Evolutionary conservation across 805 yeast species (phyloP), one percentile per base, ranked within the genome.

Genomic region (Teunomyces funiuensis): DNA sequence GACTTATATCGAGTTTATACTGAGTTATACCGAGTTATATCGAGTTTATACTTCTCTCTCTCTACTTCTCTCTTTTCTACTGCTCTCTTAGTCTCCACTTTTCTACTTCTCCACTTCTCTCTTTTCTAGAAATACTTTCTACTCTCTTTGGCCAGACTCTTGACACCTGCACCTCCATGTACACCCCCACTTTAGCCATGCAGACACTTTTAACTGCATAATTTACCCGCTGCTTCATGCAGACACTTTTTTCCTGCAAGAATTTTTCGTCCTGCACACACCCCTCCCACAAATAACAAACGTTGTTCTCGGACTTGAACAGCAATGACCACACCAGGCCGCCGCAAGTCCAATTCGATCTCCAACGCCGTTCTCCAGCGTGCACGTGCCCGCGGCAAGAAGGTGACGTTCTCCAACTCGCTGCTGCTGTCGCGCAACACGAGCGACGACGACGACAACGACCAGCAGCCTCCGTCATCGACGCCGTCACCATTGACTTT

Each of bases 341-440:
- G 51, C 28, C 27, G 33, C 20, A 47, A 47, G 33, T 51, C 61
- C 31, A 47, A 53, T 33, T 52, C 60, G n/a, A 54, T 58, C 16
- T 51, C 57, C 37, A 58, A 57, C 39, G 63, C 57, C 20, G 50
- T 55, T 17, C 49, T 58, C 19, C 54, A 47, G 38, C 53, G 52
- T 23, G 57, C 54, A 44, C 46, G 57, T 26, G 57, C 54, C 44
- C 44, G 57, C 17, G 37, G 40, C 33, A 55, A 55, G 37, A 57
- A 55, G 45, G 61, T 55, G 33, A 36, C 48, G 28, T 53, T 54
- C 42, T 40, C 40, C 37, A 47, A 43, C 40, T 26, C 44, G 50
- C 26, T 31, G 34, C 34, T 28, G 30, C 30, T 36, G 30, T 40
- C 45, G n/a, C 17, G 15, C 29, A 39, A 30, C 36, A 34, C 40